Percentiles rank a stretch among this genome's conserved stretches.
Conservation (phyloP, 1,284 basidiomycete species). For the Moesziomyces antarcticus region DNA sequence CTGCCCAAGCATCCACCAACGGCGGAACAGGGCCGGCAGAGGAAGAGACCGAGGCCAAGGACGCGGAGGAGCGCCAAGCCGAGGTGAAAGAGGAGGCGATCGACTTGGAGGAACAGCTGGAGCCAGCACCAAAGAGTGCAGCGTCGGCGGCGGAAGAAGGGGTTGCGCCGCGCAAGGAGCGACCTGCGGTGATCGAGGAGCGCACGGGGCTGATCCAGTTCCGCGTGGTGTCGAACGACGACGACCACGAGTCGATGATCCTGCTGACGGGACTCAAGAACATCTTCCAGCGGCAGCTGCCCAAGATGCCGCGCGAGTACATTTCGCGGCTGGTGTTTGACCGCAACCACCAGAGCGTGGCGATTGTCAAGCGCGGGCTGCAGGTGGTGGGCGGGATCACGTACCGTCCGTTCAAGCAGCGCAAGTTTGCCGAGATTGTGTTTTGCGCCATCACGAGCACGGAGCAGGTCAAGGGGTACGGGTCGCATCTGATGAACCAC, state of each 20-base stretch:
- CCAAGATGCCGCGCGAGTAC: slow-evolving; percentile 99
- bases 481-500: slow-evolving; percentile 98
- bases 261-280: slow-evolving; percentile 94
- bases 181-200: slow-evolving; percentile 82
- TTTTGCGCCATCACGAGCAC: slow-evolving; percentile 97
- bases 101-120: slow-evolving; percentile 38
- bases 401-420: slow-evolving; percentile 92
- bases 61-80: slow-evolving; percentile 7
- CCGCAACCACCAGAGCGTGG: slow-evolving; percentile 87
- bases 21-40: slow-evolving; percentile 1
- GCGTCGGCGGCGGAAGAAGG: slow-evolving; percentile 45
- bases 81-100: slow-evolving; percentile 43
- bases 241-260: slow-evolving; percentile 76
- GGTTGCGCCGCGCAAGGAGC: slow-evolving; percentile 50
- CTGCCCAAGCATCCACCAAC: slow-evolving; percentile 1
- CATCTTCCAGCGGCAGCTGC: slow-evolving; percentile 95
- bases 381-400: slow-evolving; percentile 99
- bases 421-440: slow-evolving; percentile 97
- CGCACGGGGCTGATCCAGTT: slow-evolving; percentile 86
- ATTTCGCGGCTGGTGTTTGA: slow-evolving; percentile 96
- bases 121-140: slow-evolving; percentile 35
- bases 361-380: slow-evolving; percentile 93
- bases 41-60: slow-evolving; percentile 2
- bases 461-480: slow-evolving; percentile 98
- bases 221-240: slow-evolving; percentile 85